Conservation (phyloP, 208 protist species). For the Porcisia deanei region DNA sequence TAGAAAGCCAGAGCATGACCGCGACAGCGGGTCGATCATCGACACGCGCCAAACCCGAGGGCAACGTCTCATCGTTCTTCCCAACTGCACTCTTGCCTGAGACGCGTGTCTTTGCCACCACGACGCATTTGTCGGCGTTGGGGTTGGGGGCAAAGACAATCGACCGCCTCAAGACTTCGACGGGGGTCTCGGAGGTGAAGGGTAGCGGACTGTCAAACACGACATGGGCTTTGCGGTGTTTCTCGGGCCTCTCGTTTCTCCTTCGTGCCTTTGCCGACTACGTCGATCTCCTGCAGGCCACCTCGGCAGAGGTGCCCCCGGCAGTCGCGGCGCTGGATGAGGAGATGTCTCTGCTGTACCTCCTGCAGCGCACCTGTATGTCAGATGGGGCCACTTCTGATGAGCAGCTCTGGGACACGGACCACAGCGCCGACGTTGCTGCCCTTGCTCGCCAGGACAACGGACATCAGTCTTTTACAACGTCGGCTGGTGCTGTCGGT, state of each 20-base stretch:
- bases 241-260: constrained; percentile 19
- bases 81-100: background rate
- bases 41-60: background rate
- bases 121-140: constrained; percentile 8
- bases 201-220: constrained; percentile 10
- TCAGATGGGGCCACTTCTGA: background rate
- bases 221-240: constrained; percentile 30
- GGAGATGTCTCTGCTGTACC: background rate
- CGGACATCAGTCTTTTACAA: background rate
- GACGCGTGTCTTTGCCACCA: constrained; percentile 12
- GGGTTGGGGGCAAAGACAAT: constrained; percentile 1
- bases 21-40: background rate
- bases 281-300: constrained; percentile 13
- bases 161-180: background rate
- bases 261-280: constrained; percentile 28
- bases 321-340: background rate
- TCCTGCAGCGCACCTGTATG: background rate
- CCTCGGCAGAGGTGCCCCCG: background rate
- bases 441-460: background rate
- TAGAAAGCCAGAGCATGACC: background rate
- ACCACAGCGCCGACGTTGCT: background rate
- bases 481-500: background rate
- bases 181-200: background rate
- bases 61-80: background rate
- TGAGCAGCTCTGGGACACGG: background rate